Conservation (phyloP, 164 flowering plant species). For the Liquidambar formosana region DNA sequence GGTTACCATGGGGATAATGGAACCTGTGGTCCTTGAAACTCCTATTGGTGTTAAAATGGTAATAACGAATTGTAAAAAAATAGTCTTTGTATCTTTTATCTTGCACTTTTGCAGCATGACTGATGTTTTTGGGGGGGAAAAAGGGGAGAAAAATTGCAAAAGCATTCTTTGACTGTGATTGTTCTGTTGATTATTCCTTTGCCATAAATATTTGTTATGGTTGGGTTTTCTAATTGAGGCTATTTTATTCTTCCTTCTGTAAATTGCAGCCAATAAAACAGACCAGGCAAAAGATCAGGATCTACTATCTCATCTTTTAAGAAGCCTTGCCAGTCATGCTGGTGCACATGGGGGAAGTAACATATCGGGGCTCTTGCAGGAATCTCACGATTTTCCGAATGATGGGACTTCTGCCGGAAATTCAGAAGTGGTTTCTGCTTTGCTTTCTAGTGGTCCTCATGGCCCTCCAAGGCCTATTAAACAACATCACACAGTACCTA, state of each 20-base stretch:
- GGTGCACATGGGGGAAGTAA: conserved; percentile 39
- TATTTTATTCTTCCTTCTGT: conserved; percentile 9
- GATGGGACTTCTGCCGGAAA: conserved; percentile 30
- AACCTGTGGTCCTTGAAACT: not conserved
- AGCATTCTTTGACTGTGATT: not conserved
- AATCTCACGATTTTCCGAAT: conserved; percentile 32
- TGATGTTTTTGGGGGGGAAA: not conserved
- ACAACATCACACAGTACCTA: conserved; percentile 10
- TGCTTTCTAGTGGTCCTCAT: conserved; percentile 31
- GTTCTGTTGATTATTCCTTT: not conserved
- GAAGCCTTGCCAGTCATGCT: conserved; percentile 45
- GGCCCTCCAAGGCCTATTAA: conserved; percentile 12
- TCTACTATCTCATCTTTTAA: conserved; percentile 58
- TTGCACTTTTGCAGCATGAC: not conserved
- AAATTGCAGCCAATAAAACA: conserved; percentile 50
- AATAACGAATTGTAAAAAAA: not conserved
- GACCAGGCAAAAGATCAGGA: conserved; percentile 56
- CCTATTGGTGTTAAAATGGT: not conserved
- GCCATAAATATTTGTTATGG: not conserved
- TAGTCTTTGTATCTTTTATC: not conserved
- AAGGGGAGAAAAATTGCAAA: not conserved
- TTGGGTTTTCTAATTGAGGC: not conserved
- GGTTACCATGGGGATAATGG: not conserved
- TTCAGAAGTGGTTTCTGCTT: conserved; percentile 22
- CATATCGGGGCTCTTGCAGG: conserved; percentile 38